Evolutionary conservation across 2,329 filamentous ascomycete species (phyloP), one percentile per base, ranked within the genome.

Genomic region (Paraconiothyrium brasiliense): DNA sequence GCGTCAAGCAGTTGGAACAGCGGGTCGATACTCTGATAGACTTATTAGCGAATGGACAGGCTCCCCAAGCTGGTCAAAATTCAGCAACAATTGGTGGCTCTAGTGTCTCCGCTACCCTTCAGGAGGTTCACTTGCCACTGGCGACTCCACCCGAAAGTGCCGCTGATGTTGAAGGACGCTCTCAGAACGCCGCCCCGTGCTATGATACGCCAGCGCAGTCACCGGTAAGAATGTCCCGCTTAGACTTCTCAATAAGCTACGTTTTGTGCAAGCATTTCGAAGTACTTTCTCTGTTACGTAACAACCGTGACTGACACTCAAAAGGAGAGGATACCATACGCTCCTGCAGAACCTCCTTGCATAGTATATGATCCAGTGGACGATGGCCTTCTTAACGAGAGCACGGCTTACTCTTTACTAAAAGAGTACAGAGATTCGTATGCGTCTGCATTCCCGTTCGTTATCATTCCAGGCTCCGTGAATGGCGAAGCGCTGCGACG

Each of bases 1-100:
- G 69, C 22, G 69, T 71, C 1, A 68, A 66, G 39, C 62, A 68
- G 57, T 61, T 71, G 8, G 71, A 73, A 54, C 63, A 73, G 49
- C 67, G 70, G 20, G 68, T 73, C 8, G 70, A 71, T 27, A 68
- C 61, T 35, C 65, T 71, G 11, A 68, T 73, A 35, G 67, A 66
- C 43, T 46, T 71, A 3, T 54, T 71, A 20, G 43, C 62, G 48
- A 68, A 59, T 55, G 58, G 58, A 1, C 64, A 62, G 24, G 3
- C 41, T 24, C 22, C 49, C 34, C 24, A 37, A 9, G 14, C 22
- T 27, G 35, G 49, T 27, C 30, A 16, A 13, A 22, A 13, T 49
- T 4, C 35, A 34, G 34, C 48, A 6, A 24, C 20, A 14, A 54
- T 20, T 34, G 27, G 13, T 13, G 6, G 32, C 6, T 11, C 32